Conservation (phyloP, 192 early-diverging fungal genomes). For the Jimgerdemannia flammicorona region DNA sequence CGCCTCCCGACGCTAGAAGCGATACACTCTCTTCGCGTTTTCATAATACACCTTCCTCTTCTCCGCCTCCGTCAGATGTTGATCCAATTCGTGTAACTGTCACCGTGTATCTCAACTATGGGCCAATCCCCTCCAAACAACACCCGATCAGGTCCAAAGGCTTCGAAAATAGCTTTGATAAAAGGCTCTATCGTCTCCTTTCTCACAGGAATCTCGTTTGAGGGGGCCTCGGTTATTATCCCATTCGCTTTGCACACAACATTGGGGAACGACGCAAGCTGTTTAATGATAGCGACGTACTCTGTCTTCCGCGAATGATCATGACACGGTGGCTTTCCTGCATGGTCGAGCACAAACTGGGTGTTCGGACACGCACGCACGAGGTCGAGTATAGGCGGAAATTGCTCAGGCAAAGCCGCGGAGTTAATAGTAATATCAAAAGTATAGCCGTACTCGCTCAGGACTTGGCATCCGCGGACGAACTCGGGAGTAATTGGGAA, state of each 20-base stretch:
- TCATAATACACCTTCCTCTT: conserved; percentile 21
- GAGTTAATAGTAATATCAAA: conserved; percentile 28
- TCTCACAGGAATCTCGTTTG: conserved; percentile 2
- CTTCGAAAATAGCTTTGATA: conserved; percentile 12
- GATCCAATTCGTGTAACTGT: conserved; percentile 17
- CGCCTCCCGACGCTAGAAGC: background rate
- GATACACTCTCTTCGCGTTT: conserved; percentile 20
- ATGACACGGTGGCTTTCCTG: conserved; percentile 28
- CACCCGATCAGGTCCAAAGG: conserved; percentile 28
- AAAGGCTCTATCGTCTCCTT: conserved; percentile 17
- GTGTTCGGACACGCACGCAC: conserved; percentile 18
- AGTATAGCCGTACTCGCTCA: conserved; percentile 14
- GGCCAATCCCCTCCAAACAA: conserved; percentile 33
- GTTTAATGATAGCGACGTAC: background rate
- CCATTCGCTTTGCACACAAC: conserved; percentile 29
- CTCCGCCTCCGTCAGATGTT: conserved; percentile 15
- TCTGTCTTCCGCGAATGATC: background rate
- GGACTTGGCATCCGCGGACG: conserved; percentile 13
- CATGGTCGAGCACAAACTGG: conserved; percentile 29
- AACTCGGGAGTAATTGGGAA: conserved; percentile 8
- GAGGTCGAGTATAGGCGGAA: conserved; percentile 20
- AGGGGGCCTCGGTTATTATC: conserved; percentile 15
- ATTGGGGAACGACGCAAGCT: conserved; percentile 17
- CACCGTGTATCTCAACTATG: conserved; percentile 10
- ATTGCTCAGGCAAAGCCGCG: conserved; percentile 18